Percentiles rank a stretch among this genome's conserved stretches.
These are phyloP conservation scores for Eutrema japonicum DNA, from an alignment of 345 rosid species.

Conservation along the genomic window DNA sequence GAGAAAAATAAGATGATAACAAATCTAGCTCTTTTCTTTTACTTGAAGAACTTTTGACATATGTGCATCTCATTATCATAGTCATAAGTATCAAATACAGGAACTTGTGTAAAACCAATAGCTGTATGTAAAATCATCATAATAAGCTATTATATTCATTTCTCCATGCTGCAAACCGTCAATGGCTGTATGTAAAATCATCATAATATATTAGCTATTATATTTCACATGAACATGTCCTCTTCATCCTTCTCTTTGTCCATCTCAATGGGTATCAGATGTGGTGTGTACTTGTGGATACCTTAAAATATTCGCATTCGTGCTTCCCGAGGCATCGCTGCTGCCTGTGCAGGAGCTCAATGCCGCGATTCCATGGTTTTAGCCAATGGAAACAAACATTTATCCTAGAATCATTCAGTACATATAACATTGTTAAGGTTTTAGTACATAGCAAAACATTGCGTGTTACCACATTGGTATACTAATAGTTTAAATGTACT, in stretches of 20 bases:
- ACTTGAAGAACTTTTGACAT: slow-evolving; percentile 23
- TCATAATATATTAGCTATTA: slow-evolving; percentile 38
- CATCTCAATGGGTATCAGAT: slow-evolving; percentile 48
- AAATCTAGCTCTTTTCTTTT: too few relatives aligned
- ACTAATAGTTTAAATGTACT: slow-evolving; percentile 37
- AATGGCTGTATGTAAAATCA: slow-evolving; percentile 5
- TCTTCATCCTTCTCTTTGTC: slow-evolving; percentile 51
- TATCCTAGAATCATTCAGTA: slow-evolving; percentile 42
- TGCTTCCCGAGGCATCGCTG: slow-evolving; percentile 48
- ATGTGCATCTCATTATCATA: slow-evolving; percentile 30
- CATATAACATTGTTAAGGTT: slow-evolving; percentile 48
- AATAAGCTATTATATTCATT: slow-evolving; percentile 42
- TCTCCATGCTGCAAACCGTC: slow-evolving; percentile 34
- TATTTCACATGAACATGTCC: slow-evolving; percentile 55
- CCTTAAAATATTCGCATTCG: slow-evolving; percentile 44
- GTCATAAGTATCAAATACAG: slow-evolving; percentile 24
- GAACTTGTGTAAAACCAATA: slow-evolving; percentile 29
- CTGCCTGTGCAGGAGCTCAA: slow-evolving; percentile 51
- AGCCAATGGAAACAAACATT: slow-evolving; percentile 54
- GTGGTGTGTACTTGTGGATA: slow-evolving; percentile 39
- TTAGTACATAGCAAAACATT: slow-evolving; percentile 37
- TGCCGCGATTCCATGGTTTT: slow-evolving; percentile 61
- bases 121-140: slow-evolving; percentile 10
- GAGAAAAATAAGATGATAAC: too few relatives aligned
- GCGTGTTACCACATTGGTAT: slow-evolving; percentile 41